Evolutionary conservation across 2,329 filamentous ascomycete species (phyloP).

Genomic region (Xylariaceae sp.): DNA sequence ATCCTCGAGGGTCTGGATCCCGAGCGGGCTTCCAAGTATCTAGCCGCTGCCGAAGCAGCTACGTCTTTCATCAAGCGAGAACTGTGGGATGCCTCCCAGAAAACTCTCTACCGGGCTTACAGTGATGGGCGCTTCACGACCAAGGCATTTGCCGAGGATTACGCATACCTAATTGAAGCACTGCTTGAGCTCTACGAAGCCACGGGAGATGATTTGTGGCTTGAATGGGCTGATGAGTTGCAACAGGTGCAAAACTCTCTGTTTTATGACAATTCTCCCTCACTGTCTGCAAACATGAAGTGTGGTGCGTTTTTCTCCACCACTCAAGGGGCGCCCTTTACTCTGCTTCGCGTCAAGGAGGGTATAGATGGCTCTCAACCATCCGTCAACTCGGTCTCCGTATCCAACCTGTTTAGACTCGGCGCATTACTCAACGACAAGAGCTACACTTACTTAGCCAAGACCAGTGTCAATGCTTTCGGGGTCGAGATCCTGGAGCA

Average conservation of each 20-base stretch:
- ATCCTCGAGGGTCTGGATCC: constrained; percentile 55
- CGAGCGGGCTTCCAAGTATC: constrained; percentile 51
- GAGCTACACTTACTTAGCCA: constrained; percentile 60
- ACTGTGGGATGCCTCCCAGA: constrained; percentile 63
- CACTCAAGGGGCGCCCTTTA: constrained; percentile 56
- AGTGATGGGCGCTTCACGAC: constrained; percentile 62
- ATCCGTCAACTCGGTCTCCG: constrained; percentile 83
- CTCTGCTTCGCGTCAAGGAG: constrained; percentile 85
- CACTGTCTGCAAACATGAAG: constrained; percentile 34
- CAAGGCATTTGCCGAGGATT: constrained; percentile 85
- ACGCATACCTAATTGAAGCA: constrained; percentile 81
- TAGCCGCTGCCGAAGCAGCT: constrained; percentile 62
- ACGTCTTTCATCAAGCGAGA: constrained; percentile 68
- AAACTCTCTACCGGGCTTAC: constrained; percentile 70
- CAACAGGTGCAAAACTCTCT: constrained; percentile 71
- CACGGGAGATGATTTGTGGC: constrained; percentile 70
- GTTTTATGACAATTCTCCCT: constrained; percentile 65
- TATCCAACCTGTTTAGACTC: constrained; percentile 80
- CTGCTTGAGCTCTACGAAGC: constrained; percentile 80
- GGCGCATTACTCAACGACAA: constrained; percentile 64
- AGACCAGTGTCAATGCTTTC: constrained; percentile 76
- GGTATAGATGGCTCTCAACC: constrained; percentile 92
- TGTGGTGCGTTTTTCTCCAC: constrained; percentile 73
- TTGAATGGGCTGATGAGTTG: constrained; percentile 76
- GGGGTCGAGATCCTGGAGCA: constrained; percentile 90